Base-by-base conservation (phyloP, 495 filamentous ascomycete species). In the Mytilinidion resinicola region DNA sequence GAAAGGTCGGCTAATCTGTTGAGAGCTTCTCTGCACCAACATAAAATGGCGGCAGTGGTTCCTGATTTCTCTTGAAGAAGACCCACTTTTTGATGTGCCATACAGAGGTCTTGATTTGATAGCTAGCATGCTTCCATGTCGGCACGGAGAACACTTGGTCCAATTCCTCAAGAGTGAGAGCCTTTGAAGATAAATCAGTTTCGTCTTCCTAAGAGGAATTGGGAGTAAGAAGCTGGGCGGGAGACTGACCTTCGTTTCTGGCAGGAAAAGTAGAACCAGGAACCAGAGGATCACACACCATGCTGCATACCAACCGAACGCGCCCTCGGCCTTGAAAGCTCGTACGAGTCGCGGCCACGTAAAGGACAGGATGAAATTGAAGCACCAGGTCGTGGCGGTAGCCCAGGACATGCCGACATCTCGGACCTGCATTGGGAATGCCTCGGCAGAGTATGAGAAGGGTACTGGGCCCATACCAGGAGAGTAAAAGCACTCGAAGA, bases 231-330 rank as follows among this genome's bases (percentile, higher is more conserved):
- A 3, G 25, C 25, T 30, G 6, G 6, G 25, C 25, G 6, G 25
- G 25, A 30, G 25, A 30, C 54, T 65, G 58, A 30, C 25, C 62
- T 65, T 65, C 15, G 62, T 65, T 43, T 65, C 62, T 3, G 43
- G 15, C 6, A 65, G 30, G 56, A 60, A 65, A 41, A 44, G 57
- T 58, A 65, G 62, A 25, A 65, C 58, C 62, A 65, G 56, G 30
- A 55, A 59, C 56, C 57, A 65, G 17, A 56, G 48, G 53, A 61
- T 59, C 54, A 69, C 50, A 25, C 81, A 83, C 69, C 81, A 78
- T 11, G 70, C 80, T 1, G 82, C 82, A 66, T 86, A 87, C 73
- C 81, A 82, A n/a, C 77, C 74, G 66, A 82, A 84, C 2, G 79
- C 81, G 10, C 82, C 82, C 38, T 78, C 76, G 1, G 80, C 73